phyloP scores from a whole-genome alignment of 1,139 yeast genomes.

The Yamadazyma triangularis region DNA sequence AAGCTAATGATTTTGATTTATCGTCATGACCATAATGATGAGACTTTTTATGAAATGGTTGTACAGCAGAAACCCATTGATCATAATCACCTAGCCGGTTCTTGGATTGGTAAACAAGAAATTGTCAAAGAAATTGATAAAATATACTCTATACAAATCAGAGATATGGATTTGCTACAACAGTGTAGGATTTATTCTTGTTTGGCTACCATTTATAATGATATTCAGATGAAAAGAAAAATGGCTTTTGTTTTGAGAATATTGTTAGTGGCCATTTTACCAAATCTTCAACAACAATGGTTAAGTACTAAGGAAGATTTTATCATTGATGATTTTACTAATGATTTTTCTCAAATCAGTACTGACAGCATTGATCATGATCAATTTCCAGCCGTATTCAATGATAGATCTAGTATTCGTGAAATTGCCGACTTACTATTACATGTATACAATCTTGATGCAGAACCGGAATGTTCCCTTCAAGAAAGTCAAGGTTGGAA shows the following conservation, averaged over 20 bases:
- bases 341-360: background rate
- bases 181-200: constrained; percentile 63
- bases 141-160: constrained; percentile 33
- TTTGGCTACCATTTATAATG: constrained; percentile 61
- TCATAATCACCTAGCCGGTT: constrained; percentile 9
- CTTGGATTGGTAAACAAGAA: constrained; percentile 30
- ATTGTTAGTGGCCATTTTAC: constrained; percentile 48
- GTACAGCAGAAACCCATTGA: constrained; percentile 13
- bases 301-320: constrained; percentile 11
- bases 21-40: constrained; percentile 46
- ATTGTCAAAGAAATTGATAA: constrained; percentile 50
- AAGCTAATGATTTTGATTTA: constrained; percentile 56
- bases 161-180: constrained; percentile 44
- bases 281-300: constrained; percentile 17
- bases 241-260: constrained; percentile 66
- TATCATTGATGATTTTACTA: background rate
- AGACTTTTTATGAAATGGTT: constrained; percentile 35
- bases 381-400: background rate
- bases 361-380: constrained; percentile 6
- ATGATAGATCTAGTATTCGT: constrained; percentile 16
- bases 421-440: constrained; percentile 38
- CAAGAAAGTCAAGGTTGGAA: constrained; percentile 42
- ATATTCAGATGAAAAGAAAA: constrained; percentile 61
- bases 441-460: constrained; percentile 36
- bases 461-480: constrained; percentile 23